A percentile compares a stretch with the other conserved stretches of the same genome.
Conservation (phyloP, 441 rosid species). For the Eruca vesicaria region DNA sequence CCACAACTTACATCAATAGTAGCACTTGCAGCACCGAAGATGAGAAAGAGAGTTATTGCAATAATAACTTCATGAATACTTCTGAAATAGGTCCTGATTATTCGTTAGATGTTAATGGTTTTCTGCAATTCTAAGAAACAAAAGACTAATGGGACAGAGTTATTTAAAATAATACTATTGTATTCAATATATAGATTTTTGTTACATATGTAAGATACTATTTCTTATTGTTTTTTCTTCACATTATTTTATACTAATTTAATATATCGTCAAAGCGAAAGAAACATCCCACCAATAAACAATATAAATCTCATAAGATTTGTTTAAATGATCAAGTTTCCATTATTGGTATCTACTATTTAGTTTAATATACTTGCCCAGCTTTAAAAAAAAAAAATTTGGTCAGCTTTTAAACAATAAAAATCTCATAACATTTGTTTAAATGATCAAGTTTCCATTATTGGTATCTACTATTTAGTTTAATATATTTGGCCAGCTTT, state of each 20-base stretch:
- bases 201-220: conserved; percentile 14
- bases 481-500: conserved; percentile 12
- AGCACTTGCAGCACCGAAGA: conserved; percentile 53
- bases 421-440: background rate
- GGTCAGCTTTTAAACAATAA: conserved; percentile 26
- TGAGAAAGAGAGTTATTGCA: conserved; percentile 60
- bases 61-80: background rate
- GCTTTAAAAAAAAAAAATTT: too few species aligned
- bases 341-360: conserved; percentile 23
- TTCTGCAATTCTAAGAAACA: conserved; percentile 40
- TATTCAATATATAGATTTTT: conserved; percentile 12
- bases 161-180: background rate
- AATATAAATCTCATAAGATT: conserved; percentile 1
- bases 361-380: conserved; percentile 12
- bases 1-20: conserved; percentile 36
- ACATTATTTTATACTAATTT: background rate
- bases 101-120: conserved; percentile 46
- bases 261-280: conserved; percentile 16
- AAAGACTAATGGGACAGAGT: conserved; percentile 16
- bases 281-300: conserved; percentile 21
- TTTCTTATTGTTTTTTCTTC: background rate
- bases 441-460: conserved; percentile 24
- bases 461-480: conserved; percentile 24
- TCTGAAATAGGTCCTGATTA: background rate
- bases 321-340: conserved; percentile 27